Evolutionary conservation across 2,329 filamentous ascomycete genomes (phyloP).

Genomic region (Cladobotryum protrusum): DNA sequence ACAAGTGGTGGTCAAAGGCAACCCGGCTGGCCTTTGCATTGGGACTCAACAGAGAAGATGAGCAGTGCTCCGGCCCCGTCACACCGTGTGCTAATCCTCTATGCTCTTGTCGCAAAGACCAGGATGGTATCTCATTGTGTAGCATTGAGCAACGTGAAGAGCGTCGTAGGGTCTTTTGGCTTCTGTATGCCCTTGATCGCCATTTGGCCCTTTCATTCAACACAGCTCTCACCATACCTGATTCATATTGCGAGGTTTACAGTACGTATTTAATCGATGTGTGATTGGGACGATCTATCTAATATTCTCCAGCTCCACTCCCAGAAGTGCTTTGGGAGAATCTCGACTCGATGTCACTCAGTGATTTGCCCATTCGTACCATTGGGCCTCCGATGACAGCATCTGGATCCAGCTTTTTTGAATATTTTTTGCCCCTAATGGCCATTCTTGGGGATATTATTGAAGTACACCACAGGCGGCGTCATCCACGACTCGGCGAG

Average conservation of each 20-base stretch:
- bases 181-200: conserved; percentile 41
- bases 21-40: conserved; percentile 32
- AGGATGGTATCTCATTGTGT: conserved; percentile 18
- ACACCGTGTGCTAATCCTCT: conserved; percentile 27
- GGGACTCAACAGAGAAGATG: conserved; percentile 34
- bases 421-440: conserved; percentile 45
- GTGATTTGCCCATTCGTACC: conserved; percentile 26
- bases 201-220: conserved; percentile 44
- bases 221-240: conserved; percentile 35
- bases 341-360: conserved; percentile 26
- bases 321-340: conserved; percentile 36
- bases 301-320: conserved; percentile 25
- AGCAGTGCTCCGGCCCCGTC: conserved; percentile 22
- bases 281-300: neutral
- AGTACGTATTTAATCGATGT: conserved; percentile 15
- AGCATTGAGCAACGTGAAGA: conserved; percentile 40
- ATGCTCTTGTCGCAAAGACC: conserved; percentile 25
- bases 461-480: conserved; percentile 37
- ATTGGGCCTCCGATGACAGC: conserved; percentile 34
- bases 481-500: conserved; percentile 36
- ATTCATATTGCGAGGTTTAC: conserved; percentile 39
- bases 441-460: conserved; percentile 43
- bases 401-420: conserved; percentile 40
- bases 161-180: conserved; percentile 41
- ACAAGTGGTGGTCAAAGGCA: conserved; percentile 43